Base-by-base conservation (phyloP, 768 basidiomycete species). In the Amanita jacksonii region DNA sequence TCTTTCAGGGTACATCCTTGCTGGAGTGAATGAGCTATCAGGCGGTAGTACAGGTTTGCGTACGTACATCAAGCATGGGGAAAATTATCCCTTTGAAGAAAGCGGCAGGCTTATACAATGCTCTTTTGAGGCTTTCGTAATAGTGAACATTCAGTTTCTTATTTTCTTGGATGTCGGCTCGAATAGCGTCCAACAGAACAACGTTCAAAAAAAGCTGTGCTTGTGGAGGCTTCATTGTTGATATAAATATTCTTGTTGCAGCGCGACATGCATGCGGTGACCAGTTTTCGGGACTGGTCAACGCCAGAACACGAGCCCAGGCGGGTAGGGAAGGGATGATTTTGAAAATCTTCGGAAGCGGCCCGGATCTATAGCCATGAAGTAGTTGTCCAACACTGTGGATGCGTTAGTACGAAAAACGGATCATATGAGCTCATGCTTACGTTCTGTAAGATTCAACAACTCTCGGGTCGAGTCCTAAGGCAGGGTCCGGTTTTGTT, bases 21-120 rank as follows among this genome's bases (percentile, higher is more conserved):
- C 67, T 72, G 47, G 12, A 34, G 30, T 47, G 25, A n/a, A 34
- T 38, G n/a, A 40, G 41, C 13, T 43, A 37, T 10, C 15, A 22
- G 2, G 41, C 38, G 35, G 18, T 46, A 16, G 3, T 5, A 16
- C 1, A 25, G 16, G 31, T 36, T 25, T 4, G 27, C 13, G 41
- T 9, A 57, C 82, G 51, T 55, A 92, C 93, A 58, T 94, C 90
- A 48, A 96, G 74, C 60, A 99, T 70, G 0, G 96, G 96, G 61
- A 99, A 97, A 28, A 99, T 72, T 46, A 99, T 81, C 3, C 94
- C 96, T 60, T 99, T 98, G 73, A 98, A 98, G 61, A 98, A 97
- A 1, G 96, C 94, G 3, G 85, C 86, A 2, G 96, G 96, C 62
- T 98, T 99, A 63, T 94, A 98, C 47, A 98, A 63, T 4, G 89